Conservation (phyloP, 345 rosid species). For the Mangifera indica region DNA sequence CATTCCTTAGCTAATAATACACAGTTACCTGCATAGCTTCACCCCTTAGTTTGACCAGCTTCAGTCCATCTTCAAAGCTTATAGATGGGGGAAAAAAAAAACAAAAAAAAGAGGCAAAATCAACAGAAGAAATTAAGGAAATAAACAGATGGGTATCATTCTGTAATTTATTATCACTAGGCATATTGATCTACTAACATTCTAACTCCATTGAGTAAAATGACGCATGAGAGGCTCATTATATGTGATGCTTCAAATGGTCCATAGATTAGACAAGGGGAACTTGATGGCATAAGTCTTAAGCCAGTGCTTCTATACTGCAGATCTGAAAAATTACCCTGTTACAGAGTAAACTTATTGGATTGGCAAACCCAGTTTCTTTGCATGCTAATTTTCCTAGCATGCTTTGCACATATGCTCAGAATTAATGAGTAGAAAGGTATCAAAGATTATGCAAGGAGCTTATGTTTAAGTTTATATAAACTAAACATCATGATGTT, state of each 20-base stretch:
- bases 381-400: not conserved
- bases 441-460: not conserved
- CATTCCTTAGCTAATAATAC: constrained; percentile 14
- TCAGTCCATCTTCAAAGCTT: constrained; percentile 97
- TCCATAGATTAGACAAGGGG: not conserved
- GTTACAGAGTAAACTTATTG: not conserved
- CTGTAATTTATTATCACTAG: not conserved
- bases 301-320: not conserved
- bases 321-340: not conserved
- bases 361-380: not conserved
- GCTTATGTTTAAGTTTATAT: not conserved
- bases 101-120: constrained; percentile 9
- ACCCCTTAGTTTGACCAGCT: constrained; percentile 92
- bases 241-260: not conserved
- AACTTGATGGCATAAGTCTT: not conserved
- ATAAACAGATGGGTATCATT: not conserved
- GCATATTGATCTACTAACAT: not conserved
- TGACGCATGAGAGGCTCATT: not conserved
- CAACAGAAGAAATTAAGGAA: constrained; percentile 1
- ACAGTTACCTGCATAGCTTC: constrained; percentile 91
- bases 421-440: constrained; percentile 1
- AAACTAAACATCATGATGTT: not conserved
- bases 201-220: not conserved
- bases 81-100: constrained; percentile 10
- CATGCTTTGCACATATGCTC: constrained; percentile 10